These are phyloP conservation scores for Ganoderma lucidum DNA, from an alignment of 1,284 basidiomycete species.

Conservation along the genomic window DNA sequence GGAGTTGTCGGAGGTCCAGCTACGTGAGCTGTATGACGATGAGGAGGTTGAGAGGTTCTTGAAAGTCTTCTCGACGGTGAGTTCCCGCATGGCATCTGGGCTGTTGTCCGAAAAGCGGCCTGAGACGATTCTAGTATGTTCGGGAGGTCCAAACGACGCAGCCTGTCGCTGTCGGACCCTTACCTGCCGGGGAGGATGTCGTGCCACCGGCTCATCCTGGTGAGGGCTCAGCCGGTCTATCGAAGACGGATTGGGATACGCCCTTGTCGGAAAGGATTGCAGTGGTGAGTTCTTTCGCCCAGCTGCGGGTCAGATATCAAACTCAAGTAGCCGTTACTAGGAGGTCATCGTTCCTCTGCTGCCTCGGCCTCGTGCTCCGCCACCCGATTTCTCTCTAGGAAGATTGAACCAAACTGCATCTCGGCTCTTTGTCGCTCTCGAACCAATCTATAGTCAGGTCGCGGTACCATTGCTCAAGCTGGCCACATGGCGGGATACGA, in stretches of 20 bases:
- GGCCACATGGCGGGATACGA: slow-evolving; percentile 63
- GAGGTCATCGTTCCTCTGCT: slow-evolving; percentile 54
- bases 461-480: slow-evolving; percentile 49
- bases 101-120: background rate
- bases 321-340: slow-evolving; percentile 39
- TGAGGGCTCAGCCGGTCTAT: background rate
- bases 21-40: slow-evolving; percentile 65
- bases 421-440: slow-evolving; percentile 60
- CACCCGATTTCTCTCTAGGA: slow-evolving; percentile 60
- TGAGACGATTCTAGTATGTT: slow-evolving; percentile 53
- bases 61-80: slow-evolving; percentile 62
- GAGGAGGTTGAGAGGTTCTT: slow-evolving; percentile 70
- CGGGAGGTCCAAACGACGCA: slow-evolving; percentile 58
- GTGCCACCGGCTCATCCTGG: background rate
- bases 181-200: background rate
- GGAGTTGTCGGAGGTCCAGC: slow-evolving; percentile 46
- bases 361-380: slow-evolving; percentile 47
- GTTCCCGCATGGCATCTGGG: slow-evolving; percentile 27
- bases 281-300: slow-evolving; percentile 9
- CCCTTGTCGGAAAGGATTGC: slow-evolving; percentile 26
- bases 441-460: slow-evolving; percentile 59
- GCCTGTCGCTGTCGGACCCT: background rate
- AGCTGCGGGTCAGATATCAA: background rate
- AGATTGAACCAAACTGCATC: slow-evolving; percentile 60
- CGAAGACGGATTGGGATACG: slow-evolving; percentile 3